Evolutionary conservation across 495 filamentous ascomycete genomes (phyloP).

Genomic region (Evernia prunastri): DNA sequence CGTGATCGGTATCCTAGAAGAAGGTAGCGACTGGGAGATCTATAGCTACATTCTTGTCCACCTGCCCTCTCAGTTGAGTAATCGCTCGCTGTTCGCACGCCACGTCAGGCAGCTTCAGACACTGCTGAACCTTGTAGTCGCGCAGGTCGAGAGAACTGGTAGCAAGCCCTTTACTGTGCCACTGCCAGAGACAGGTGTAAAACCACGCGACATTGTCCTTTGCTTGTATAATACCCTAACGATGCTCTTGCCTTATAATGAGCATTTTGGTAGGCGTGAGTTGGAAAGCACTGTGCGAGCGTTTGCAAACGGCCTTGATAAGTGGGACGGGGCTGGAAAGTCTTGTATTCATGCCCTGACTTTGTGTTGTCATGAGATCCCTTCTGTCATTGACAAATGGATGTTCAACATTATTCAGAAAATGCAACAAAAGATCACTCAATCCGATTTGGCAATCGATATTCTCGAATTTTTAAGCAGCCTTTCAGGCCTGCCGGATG

Average conservation of each 20-base stretch:
- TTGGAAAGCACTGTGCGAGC: constrained; percentile 81
- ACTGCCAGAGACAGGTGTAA: constrained; percentile 64
- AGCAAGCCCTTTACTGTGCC: constrained; percentile 59
- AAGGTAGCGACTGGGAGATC: constrained; percentile 84
- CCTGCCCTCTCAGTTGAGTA: constrained; percentile 80
- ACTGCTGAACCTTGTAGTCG: constrained; percentile 69
- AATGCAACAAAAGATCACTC: constrained; percentile 92
- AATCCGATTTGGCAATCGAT: constrained; percentile 82
- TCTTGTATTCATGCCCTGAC: constrained; percentile 91
- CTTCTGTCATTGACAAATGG: constrained; percentile 70
- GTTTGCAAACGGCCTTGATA: constrained; percentile 70
- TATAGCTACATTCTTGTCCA: constrained; percentile 87
- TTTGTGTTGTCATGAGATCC: constrained; percentile 89
- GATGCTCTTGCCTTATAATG: constrained; percentile 81
- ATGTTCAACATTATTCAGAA: constrained; percentile 77
- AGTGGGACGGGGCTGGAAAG: constrained; percentile 78
- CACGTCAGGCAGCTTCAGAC: constrained; percentile 66
- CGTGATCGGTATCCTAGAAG: constrained; percentile 64
- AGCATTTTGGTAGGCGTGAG: constrained; percentile 74
- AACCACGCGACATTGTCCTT: constrained; percentile 80
- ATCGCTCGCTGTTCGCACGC: constrained; percentile 74
- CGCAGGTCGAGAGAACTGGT: constrained; percentile 56
- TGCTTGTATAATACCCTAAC: constrained; percentile 80
- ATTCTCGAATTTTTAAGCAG: constrained; percentile 89
- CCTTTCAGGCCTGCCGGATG: constrained; percentile 73